Conservation (phyloP, 305 asterid species). For the Plantago coronopus region DNA sequence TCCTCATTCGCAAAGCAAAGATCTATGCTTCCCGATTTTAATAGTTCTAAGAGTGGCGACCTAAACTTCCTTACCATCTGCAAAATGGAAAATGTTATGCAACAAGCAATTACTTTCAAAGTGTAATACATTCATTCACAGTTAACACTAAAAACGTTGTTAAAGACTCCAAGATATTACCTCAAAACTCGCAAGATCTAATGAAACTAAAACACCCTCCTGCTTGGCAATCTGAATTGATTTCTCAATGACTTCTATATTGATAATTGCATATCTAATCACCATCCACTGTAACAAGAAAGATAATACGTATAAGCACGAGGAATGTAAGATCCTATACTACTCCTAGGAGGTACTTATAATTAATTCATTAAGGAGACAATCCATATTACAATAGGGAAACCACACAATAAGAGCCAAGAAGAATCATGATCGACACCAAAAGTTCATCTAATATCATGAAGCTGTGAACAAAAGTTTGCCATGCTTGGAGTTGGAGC, state of each 20-base stretch:
- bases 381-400: neutral
- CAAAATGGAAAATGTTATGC: slow-evolving; percentile 2
- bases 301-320: neutral
- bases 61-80: slow-evolving; percentile 94
- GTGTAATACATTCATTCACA: neutral
- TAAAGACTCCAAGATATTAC: slow-evolving; percentile 31
- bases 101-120: neutral
- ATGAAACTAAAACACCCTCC: slow-evolving; percentile 82
- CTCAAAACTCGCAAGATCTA: slow-evolving; percentile 97
- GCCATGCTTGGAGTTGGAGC: too few species aligned
- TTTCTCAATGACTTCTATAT: slow-evolving; percentile 60
- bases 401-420: neutral
- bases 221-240: slow-evolving; percentile 82
- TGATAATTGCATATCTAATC: slow-evolving; percentile 70
- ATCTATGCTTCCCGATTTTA: slow-evolving; percentile 80
- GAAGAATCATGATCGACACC: too few species aligned
- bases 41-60: slow-evolving; percentile 59
- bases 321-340: too few species aligned
- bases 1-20: slow-evolving; percentile 98
- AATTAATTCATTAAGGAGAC: neutral
- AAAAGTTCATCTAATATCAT: too few species aligned
- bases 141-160: neutral
- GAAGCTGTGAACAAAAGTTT: too few species aligned
- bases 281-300: slow-evolving; percentile 76
- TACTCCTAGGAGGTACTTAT: neutral